Evolutionary conservation across 2,329 filamentous ascomycete genomes (phyloP).

Genomic region (Elsinoe perseae): DNA sequence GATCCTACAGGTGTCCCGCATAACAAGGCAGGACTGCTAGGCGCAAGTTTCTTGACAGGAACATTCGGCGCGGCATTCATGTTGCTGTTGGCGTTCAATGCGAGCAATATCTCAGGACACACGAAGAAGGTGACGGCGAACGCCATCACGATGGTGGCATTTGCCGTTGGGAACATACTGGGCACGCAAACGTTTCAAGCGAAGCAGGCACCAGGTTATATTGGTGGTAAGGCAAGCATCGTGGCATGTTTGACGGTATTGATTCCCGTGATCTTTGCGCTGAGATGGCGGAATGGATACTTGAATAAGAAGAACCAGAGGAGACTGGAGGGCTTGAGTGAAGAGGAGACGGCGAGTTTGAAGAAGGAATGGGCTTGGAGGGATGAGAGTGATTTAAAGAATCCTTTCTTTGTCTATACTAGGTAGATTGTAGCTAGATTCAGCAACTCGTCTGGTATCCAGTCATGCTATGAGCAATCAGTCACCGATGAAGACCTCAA

Average conservation of each 20-base stretch:
- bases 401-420: constrained; percentile 22
- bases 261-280: constrained; percentile 27
- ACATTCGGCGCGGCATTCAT: constrained; percentile 33
- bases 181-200: constrained; percentile 40
- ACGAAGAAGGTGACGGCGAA: constrained; percentile 46
- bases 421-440: constrained; percentile 11
- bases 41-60: constrained; percentile 30
- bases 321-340: constrained; percentile 25
- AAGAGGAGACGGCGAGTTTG: constrained; percentile 23
- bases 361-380: constrained; percentile 26
- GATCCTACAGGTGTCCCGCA: constrained; percentile 24
- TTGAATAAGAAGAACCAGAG: constrained; percentile 24
- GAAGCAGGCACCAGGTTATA: constrained; percentile 34
- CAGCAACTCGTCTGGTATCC: not conserved
- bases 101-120: constrained; percentile 42
- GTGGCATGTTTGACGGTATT: constrained; percentile 23
- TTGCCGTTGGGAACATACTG: constrained; percentile 39
- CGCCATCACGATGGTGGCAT: constrained; percentile 39
- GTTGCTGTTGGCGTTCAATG: constrained; percentile 38
- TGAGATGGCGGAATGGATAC: constrained; percentile 28
- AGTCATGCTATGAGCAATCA: not conserved
- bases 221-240: constrained; percentile 24
- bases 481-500: too few species aligned
- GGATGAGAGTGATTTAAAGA: constrained; percentile 21
- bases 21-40: constrained; percentile 32